phyloP scores from a whole-genome alignment of 2,329 filamentous ascomycete genomes.

The Calonectria pseudoturangicola region DNA sequence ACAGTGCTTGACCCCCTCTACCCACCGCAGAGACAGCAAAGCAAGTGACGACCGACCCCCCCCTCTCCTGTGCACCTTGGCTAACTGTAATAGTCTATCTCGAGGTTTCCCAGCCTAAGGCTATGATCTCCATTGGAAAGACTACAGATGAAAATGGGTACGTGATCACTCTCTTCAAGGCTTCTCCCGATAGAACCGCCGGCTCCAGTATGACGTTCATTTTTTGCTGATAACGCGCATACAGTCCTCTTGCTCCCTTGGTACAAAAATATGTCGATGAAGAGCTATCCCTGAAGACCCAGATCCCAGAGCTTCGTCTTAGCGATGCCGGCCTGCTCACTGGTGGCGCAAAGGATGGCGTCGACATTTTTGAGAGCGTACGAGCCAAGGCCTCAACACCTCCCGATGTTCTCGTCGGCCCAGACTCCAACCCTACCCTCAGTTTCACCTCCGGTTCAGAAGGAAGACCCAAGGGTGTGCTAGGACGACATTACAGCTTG shows the following conservation, averaged over 20 bases:
- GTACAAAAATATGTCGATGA: conserved; percentile 81
- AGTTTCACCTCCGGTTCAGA: conserved; percentile 85
- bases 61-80: background rate
- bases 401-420: conserved; percentile 86
- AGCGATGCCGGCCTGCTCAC: conserved; percentile 80
- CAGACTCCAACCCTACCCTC: conserved; percentile 87
- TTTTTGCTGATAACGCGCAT: background rate
- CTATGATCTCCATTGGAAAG: conserved; percentile 79
- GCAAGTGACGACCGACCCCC: background rate
- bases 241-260: conserved; percentile 60
- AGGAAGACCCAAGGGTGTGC: conserved; percentile 89
- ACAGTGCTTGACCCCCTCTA: conserved; percentile 51
- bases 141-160: conserved; percentile 77
- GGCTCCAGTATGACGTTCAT: background rate
- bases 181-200: background rate
- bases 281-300: conserved; percentile 82
- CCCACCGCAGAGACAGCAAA: conserved; percentile 56
- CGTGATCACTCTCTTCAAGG: background rate
- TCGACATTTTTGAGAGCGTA: conserved; percentile 78
- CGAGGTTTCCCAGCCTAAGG: conserved; percentile 73
- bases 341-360: conserved; percentile 80
- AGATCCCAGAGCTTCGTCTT: conserved; percentile 84
- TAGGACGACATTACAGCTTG: conserved; percentile 89
- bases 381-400: conserved; percentile 71
- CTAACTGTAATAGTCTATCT: conserved; percentile 74